Evolutionary conservation across 805 yeast genomes (phyloP).

Genomic region (Ogataea paradorogensis): DNA sequence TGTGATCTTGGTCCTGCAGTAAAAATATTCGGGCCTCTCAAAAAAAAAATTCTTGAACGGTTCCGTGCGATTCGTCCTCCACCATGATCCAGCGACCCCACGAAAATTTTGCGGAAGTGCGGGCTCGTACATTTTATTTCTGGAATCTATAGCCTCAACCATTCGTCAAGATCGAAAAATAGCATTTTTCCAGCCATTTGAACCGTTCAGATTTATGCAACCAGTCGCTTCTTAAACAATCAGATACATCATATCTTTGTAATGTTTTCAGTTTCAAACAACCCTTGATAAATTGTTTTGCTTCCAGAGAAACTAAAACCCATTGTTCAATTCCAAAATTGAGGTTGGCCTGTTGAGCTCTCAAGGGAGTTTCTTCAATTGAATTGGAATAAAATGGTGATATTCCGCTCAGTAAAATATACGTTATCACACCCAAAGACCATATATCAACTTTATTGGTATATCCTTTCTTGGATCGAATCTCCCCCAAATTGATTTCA

Average conservation of each 20-base stretch:
- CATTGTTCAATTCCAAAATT: conserved; percentile 41
- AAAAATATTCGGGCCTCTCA: neutral
- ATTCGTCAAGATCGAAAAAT: conserved; percentile 25
- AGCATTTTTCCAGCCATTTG: conserved; percentile 35
- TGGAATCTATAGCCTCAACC: neutral
- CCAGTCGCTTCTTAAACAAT: conserved; percentile 49
- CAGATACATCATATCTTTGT: conserved; percentile 36
- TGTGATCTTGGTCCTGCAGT: neutral
- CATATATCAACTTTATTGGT: conserved; percentile 61
- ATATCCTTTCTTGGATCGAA: conserved; percentile 37
- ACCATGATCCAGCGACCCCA: conserved; percentile 1
- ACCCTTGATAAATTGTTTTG: conserved; percentile 43
- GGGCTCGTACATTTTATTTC: neutral
- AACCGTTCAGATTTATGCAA: conserved; percentile 35
- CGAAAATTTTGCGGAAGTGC: conserved; percentile 5
- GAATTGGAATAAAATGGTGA: conserved; percentile 56
- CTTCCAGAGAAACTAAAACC: conserved; percentile 38
- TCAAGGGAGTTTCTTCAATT: conserved; percentile 40
- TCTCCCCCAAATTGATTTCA: conserved; percentile 49
- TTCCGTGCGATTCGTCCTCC: conserved; percentile 4
- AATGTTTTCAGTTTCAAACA: conserved; percentile 39
- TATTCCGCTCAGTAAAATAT: conserved; percentile 58
- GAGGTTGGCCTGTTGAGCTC: conserved; percentile 41
- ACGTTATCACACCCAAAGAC: conserved; percentile 63
- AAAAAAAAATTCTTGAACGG: conserved; percentile 3